Percentiles rank a stretch among this genome's conserved stretches.
These are phyloP conservation scores for Coffea canephora DNA, from an alignment of 257 asterid species.

Conservation along the genomic window DNA sequence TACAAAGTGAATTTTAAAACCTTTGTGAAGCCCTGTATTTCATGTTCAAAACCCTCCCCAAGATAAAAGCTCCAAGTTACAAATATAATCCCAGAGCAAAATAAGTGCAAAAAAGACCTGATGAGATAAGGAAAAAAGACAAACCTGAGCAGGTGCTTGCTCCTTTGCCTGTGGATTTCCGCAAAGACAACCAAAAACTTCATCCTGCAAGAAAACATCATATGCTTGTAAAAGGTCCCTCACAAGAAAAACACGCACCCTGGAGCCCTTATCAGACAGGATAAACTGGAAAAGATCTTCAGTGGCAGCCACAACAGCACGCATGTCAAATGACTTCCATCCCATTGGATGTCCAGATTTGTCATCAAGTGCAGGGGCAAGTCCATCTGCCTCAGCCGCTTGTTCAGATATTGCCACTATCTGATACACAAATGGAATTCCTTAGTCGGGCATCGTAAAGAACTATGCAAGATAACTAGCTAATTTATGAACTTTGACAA, in stretches of 20 bases:
- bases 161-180: slow-evolving; percentile 32
- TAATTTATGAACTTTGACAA: not conserved
- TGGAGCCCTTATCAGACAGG: slow-evolving; percentile 74
- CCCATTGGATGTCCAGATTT: slow-evolving; percentile 42
- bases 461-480: not conserved
- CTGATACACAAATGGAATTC: slow-evolving; percentile 38
- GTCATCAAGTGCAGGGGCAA: slow-evolving; percentile 25
- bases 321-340: slow-evolving; percentile 79
- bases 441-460: not conserved
- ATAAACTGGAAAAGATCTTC: slow-evolving; percentile 87
- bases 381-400: slow-evolving; percentile 47
- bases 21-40: not conserved
- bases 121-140: slow-evolving; percentile 18
- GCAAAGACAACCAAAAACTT: slow-evolving; percentile 37
- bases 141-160: slow-evolving; percentile 49
- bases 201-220: slow-evolving; percentile 64
- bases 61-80: not conserved
- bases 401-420: slow-evolving; percentile 79
- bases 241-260: slow-evolving; percentile 77
- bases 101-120: not conserved
- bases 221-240: slow-evolving; percentile 70
- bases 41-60: not conserved
- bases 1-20: not conserved
- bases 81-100: not conserved
- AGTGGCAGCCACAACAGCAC: slow-evolving; percentile 81